Evolutionary conservation across 441 rosid genomes (phyloP).

Genomic region (Bruguiera hainesii): DNA sequence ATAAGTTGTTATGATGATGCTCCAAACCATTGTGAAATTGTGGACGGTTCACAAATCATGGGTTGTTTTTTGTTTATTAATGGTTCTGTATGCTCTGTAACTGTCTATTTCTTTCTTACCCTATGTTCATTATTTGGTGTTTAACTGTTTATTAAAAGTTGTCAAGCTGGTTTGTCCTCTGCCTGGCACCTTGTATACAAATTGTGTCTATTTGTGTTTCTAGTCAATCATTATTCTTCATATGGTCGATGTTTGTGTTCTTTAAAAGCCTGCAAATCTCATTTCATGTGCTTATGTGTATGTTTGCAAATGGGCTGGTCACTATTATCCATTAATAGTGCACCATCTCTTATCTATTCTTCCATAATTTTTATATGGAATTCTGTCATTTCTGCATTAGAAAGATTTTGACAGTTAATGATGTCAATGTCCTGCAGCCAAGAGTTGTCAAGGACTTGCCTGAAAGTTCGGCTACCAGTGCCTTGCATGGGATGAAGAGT

Average conservation of each 20-base stretch:
- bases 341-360: constrained; percentile 7
- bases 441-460: constrained; percentile 37
- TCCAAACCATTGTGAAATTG: background rate
- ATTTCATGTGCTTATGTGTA: constrained; percentile 2
- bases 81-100: background rate
- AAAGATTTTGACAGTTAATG: constrained; percentile 20
- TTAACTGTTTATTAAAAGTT: background rate
- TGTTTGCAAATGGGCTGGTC: background rate
- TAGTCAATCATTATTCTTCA: background rate
- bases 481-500: constrained; percentile 19
- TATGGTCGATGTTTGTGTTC: background rate
- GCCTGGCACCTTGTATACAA: background rate
- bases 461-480: constrained; percentile 27
- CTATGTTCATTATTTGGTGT: background rate
- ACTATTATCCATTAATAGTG: background rate
- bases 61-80: background rate
- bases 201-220: background rate
- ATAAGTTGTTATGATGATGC: constrained; percentile 2
- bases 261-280: background rate
- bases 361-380: constrained; percentile 6
- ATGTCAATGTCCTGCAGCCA: constrained; percentile 40
- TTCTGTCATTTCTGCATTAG: background rate
- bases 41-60: background rate
- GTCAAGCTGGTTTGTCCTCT: constrained; percentile 5
- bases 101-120: background rate